phyloP scores from a whole-genome alignment of 495 filamentous ascomycete genomes.

The Penicillium alfredii region DNA sequence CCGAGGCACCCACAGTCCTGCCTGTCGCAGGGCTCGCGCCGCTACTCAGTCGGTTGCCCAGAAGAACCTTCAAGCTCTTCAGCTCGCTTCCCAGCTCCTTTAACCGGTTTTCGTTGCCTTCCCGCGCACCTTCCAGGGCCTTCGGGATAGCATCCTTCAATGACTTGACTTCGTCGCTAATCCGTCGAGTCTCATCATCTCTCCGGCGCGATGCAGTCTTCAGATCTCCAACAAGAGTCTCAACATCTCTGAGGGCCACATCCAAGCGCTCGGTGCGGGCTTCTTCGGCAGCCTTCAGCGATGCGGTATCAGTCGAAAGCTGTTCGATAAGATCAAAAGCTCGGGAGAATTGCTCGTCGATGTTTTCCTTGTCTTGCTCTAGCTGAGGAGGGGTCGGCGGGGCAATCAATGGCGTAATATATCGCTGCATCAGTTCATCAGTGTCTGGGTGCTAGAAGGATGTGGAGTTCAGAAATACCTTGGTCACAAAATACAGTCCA shows the following conservation, averaged over 20 bases:
- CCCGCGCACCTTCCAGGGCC: slow-evolving; percentile 80
- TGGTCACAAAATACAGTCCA: slow-evolving; percentile 78
- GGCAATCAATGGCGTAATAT: slow-evolving; percentile 82
- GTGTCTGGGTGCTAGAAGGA: not conserved
- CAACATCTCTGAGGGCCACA: slow-evolving; percentile 72
- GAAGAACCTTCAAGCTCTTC: slow-evolving; percentile 83
- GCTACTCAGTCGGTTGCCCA: slow-evolving; percentile 70
- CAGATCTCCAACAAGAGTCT: slow-evolving; percentile 71
- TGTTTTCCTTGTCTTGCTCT: slow-evolving; percentile 83
- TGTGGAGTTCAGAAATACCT: slow-evolving; percentile 42
- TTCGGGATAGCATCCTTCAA: slow-evolving; percentile 81
- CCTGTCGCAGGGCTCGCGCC: slow-evolving; percentile 33
- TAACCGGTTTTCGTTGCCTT: slow-evolving; percentile 69
- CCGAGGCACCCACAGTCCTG: slow-evolving; percentile 17
- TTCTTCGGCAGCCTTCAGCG: slow-evolving; percentile 78
- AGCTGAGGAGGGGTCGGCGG: slow-evolving; percentile 90
- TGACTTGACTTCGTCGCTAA: slow-evolving; percentile 79
- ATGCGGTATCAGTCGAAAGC: slow-evolving; percentile 79
- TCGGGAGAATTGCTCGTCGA: slow-evolving; percentile 86
- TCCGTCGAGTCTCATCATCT: slow-evolving; percentile 76
- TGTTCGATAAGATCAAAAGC: slow-evolving; percentile 91
- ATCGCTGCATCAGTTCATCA: slow-evolving; percentile 53
- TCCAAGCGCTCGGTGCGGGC: slow-evolving; percentile 82
- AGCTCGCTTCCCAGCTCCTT: slow-evolving; percentile 83
- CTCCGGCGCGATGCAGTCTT: slow-evolving; percentile 70